Conservation (phyloP, 2,329 filamentous ascomycete species). For the Graphium sp. region DNA sequence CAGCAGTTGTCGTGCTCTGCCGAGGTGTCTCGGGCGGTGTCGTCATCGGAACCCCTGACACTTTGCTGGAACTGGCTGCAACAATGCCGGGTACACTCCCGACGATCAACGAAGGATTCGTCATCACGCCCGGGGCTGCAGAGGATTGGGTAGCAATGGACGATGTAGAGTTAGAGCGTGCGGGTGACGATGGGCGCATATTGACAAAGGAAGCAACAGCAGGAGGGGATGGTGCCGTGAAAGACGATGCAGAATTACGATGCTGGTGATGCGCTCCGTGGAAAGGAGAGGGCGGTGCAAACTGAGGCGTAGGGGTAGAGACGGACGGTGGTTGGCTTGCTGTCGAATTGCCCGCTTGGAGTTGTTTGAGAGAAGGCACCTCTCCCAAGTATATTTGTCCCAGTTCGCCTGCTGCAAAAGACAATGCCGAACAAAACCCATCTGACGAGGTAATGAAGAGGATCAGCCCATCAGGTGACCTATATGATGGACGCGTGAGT, state of each 20-base stretch:
- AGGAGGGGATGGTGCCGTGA: constrained; percentile 41
- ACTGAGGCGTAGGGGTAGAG: constrained; percentile 51
- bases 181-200: constrained; percentile 58
- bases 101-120: constrained; percentile 63
- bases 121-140: constrained; percentile 38
- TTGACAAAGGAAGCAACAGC: constrained; percentile 36
- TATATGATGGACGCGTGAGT: constrained; percentile 15
- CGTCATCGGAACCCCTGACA: constrained; percentile 53
- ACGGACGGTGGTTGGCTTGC: constrained; percentile 51
- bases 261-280: constrained; percentile 36
- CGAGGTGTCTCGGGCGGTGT: constrained; percentile 84
- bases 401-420: constrained; percentile 70
- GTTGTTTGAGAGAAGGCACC: constrained; percentile 29
- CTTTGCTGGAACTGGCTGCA: constrained; percentile 51
- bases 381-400: constrained; percentile 67
- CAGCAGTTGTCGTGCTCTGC: constrained; percentile 24
- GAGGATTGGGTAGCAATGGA: constrained; percentile 55
- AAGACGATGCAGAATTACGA: constrained; percentile 39
- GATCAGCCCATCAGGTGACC: constrained; percentile 32
- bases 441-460: constrained; percentile 95
- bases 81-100: constrained; percentile 64
- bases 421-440: constrained; percentile 86
- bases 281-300: constrained; percentile 44
- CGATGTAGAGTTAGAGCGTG: constrained; percentile 72
- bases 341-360: constrained; percentile 20